Evolutionary conservation across 257 asterid species (phyloP), one percentile per base, ranked within the genome.

Genomic region (Anisodus tanguticus): DNA sequence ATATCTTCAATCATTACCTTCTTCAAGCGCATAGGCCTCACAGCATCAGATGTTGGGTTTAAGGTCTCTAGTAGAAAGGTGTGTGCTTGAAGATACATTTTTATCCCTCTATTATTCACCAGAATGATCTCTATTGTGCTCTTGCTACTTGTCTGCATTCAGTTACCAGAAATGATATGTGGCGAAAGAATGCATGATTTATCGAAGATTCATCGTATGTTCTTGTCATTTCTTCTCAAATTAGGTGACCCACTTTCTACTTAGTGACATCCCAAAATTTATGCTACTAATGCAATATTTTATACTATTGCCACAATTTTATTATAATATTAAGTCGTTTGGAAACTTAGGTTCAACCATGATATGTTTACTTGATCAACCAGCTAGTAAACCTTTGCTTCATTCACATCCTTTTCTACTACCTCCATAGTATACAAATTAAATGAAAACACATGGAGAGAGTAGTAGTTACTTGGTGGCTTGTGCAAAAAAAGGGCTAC

Each of bases 41-140:
- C 98, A 17, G 87, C 98, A 86, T 90, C 97, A 85, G 99, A 97
- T 91, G 98, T 97, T 87, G 98, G 98, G 82, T 95, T 97, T 88
- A 95, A 95, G 89, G 88, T 94, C 88, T 97, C 99, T 74, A 97
- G 98, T 90, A 87, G 98, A 84, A 97, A 95, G 98, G 99, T 95
- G 63, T 7, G 63, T 51, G 45, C 63, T 51, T 76, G 47, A 12
- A 31, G 2, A 7, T 26, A 2, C 9, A 3, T 74, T 19, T 51
- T 49, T 45, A 31, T 7, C 4, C 3, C 1, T 12, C 39, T 26
- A 26, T 76, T 54, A 3, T 17, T 70, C 57, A 43, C 26, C 22
- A 13, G 81, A 76, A 51, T 62, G 51, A 74, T 49, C 22, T 76
- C 62, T 13, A 74, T 51, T 26, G 47, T 15, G 47, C 26, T 74